Percentiles rank a stretch among this genome's conserved stretches.
Evolutionary conservation across 148 eudicot species (phyloP).

Genomic region (Euryodendron excelsum): DNA sequence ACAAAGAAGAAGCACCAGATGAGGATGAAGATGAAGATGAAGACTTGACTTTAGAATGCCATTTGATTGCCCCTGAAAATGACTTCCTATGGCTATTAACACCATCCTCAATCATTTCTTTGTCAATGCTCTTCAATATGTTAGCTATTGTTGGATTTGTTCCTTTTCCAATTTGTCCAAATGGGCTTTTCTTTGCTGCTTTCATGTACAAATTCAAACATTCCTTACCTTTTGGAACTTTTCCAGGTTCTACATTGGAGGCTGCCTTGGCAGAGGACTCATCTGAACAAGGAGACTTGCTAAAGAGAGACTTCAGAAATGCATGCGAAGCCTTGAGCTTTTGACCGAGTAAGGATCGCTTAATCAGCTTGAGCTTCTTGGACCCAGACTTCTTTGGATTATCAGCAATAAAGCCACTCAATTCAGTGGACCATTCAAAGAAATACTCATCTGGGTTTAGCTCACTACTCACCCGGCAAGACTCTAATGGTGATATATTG

Average conservation of each 20-base stretch:
- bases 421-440: slow-evolving; percentile 60
- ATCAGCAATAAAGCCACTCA: slow-evolving; percentile 23
- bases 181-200: slow-evolving; percentile 29
- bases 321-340: slow-evolving; percentile 61
- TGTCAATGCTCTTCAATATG: slow-evolving; percentile 35
- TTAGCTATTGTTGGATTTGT: slow-evolving; percentile 39
- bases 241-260: background rate
- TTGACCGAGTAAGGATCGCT: slow-evolving; percentile 36
- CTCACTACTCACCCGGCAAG: slow-evolving; percentile 62
- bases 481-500: slow-evolving; percentile 60
- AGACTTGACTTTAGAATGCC: slow-evolving; percentile 41
- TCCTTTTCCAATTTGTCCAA: slow-evolving; percentile 33
- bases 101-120: slow-evolving; percentile 21
- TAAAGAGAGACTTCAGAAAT: slow-evolving; percentile 59
- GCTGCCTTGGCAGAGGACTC: slow-evolving; percentile 22
- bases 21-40: slow-evolving; percentile 24
- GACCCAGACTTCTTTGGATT: slow-evolving; percentile 49
- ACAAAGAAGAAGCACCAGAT: slow-evolving; percentile 35
- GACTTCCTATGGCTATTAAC: slow-evolving; percentile 52
- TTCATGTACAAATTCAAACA: slow-evolving; percentile 26
- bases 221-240: slow-evolving; percentile 28
- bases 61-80: slow-evolving; percentile 59
- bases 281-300: slow-evolving; percentile 40
- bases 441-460: slow-evolving; percentile 57
- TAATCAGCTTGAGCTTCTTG: slow-evolving; percentile 52